Percentiles rank a stretch among this genome's conserved stretches.
phyloP scores from a whole-genome alignment of 306 rosid genomes.

The Chamaecrista fasciculata region DNA sequence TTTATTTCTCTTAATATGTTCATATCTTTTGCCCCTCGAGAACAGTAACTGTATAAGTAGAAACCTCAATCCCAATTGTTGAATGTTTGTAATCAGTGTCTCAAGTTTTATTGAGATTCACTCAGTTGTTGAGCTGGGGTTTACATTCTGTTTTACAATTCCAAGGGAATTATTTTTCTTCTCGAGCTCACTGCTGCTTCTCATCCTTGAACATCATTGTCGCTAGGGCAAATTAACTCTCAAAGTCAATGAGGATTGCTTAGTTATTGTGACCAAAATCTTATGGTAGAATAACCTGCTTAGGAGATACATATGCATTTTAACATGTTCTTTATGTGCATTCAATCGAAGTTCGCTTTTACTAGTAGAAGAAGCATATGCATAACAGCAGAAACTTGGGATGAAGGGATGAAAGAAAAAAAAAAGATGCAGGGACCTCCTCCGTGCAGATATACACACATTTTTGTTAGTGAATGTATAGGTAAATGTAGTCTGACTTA shows the following conservation, averaged over 20 bases:
- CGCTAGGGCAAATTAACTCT: not conserved
- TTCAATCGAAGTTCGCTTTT: not conserved
- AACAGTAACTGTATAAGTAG: no score
- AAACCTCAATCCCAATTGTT: not conserved
- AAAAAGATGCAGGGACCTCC: not conserved
- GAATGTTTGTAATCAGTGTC: not conserved
- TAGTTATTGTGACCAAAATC: not conserved
- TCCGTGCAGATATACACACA: not conserved
- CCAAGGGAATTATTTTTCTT: not conserved
- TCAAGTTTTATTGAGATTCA: not conserved
- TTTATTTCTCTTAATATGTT: not conserved
- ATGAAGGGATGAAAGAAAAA: not conserved
- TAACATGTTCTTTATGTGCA: not conserved
- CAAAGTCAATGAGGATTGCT: not conserved
- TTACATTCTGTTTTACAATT: not conserved
- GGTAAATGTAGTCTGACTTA: not conserved
- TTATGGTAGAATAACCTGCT: not conserved
- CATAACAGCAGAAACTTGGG: conserved; percentile 4
- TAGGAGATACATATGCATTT: not conserved
- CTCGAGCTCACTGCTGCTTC: not conserved
- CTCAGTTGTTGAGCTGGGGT: not conserved
- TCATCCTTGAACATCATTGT: not conserved
- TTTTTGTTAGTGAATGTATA: not conserved
- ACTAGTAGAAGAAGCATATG: not conserved
- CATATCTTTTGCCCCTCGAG: not conserved